Base-by-base conservation (phyloP, 306 rosid genomes). In the Rosa lucieae region DNA sequence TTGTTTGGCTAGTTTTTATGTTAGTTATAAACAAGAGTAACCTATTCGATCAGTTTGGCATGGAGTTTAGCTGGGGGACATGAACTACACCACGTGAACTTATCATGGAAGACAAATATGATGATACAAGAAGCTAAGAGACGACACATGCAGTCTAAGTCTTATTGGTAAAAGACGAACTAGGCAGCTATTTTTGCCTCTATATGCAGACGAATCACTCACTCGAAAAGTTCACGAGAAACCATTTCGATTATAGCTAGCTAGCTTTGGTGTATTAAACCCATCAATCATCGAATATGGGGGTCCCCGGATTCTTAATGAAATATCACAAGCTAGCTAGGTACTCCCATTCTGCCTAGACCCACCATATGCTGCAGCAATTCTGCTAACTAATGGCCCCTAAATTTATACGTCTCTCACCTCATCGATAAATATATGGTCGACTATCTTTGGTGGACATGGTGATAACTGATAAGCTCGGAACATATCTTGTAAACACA, bases 191-290 rank as follows among this genome's bases (percentile, higher is more conserved):
- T 66, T 47, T 66, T 8, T 66, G 70, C 23, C 70, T 15, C 47
- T 5, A 17, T 9, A 26, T 62, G 42, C 39, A 62, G 67, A 62
- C 67, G 29, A 8, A 29, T 11, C 9, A 11, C 7, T 62, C 67
- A 62, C 37, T 23, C 7, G 40, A 6, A 66, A 66, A 66, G 47
- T 66, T 66, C 70, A 66, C 70, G 70, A 66, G 70, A 66, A 67
- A 39, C 48, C 46, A 63, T 63, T 32, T 15, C 13, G 13, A 37
- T 7, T 15, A n/a, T n/a, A n/a, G n/a, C 70, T 66, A 66, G 21
- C 46, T 12, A 1, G 35, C 66, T 59, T 35, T 21, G 12, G 42
- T 29, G 10, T 13, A 0, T 65, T 15, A 6, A 65, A 35, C 10
- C 10, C n/a, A 6, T 66, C 23, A 66, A 37, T 66, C 47, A 37